Evolutionary conservation across 2,329 filamentous ascomycete genomes (phyloP).

Genomic region (Magnaporthiopsis incrustans): DNA sequence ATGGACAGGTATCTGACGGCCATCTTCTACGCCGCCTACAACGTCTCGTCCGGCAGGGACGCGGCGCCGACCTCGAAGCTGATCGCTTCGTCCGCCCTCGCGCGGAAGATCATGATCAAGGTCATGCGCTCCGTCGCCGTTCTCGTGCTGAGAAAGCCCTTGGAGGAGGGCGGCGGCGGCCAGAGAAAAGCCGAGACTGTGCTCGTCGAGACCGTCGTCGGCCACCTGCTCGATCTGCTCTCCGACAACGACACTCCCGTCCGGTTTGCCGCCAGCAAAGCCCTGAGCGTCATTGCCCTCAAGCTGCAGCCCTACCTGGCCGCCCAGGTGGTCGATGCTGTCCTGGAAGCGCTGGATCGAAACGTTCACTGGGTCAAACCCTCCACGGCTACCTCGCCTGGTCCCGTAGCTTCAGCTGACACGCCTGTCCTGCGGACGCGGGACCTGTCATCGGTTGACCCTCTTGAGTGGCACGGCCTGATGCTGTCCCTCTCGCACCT

Average conservation of each 20-base stretch:
- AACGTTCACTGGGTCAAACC: constrained; percentile 48
- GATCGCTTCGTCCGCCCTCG: constrained; percentile 66
- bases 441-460: constrained; percentile 68
- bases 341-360: constrained; percentile 60
- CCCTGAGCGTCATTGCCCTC: constrained; percentile 76
- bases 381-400: constrained; percentile 11
- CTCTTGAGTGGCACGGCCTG: constrained; percentile 85
- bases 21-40: constrained; percentile 59
- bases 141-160: constrained; percentile 50
- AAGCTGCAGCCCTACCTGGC: constrained; percentile 76
- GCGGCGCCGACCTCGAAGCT: constrained; percentile 27
- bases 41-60: constrained; percentile 41
- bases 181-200: constrained; percentile 25
- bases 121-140: constrained; percentile 68
- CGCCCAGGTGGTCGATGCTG: constrained; percentile 76
- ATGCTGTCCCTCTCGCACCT: constrained; percentile 82
- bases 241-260: constrained; percentile 89
- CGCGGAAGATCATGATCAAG: constrained; percentile 77
- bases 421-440: constrained; percentile 28
- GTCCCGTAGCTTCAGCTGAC: constrained; percentile 10
- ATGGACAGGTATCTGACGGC: constrained; percentile 57
- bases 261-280: constrained; percentile 83
- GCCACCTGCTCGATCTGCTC: constrained; percentile 68
- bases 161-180: constrained; percentile 28
- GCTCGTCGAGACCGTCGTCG: constrained; percentile 72